Percentiles rank a stretch among this genome's conserved stretches.
phyloP scores from a whole-genome alignment of 371 early-diverging fungal species.

The Mucor mucedo region DNA sequence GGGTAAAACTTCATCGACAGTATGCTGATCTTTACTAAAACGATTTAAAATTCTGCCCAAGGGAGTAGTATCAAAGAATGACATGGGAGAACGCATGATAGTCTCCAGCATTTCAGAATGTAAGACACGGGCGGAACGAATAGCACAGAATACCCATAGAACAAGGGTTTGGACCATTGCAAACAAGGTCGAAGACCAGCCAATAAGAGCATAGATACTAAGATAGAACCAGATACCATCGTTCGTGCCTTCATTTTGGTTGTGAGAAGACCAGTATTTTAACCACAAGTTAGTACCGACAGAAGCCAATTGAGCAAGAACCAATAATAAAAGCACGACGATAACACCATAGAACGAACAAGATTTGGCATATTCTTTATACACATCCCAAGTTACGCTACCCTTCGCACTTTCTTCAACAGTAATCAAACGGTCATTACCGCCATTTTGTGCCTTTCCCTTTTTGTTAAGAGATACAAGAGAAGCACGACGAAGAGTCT shows the following conservation, averaged over 20 bases:
- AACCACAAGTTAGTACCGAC: slow-evolving; percentile 74
- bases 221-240: slow-evolving; percentile 65
- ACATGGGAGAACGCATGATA: slow-evolving; percentile 78
- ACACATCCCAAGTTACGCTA: slow-evolving; percentile 74
- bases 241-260: slow-evolving; percentile 41
- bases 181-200: slow-evolving; percentile 68
- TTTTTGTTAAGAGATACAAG: slow-evolving; percentile 47
- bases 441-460: slow-evolving; percentile 23
- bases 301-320: slow-evolving; percentile 61
- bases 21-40: slow-evolving; percentile 88
- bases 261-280: slow-evolving; percentile 70
- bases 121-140: slow-evolving; percentile 69
- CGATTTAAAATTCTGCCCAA: slow-evolving; percentile 85
- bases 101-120: slow-evolving; percentile 65
- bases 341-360: slow-evolving; percentile 66
- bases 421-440: slow-evolving; percentile 59
- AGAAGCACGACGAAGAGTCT: slow-evolving; percentile 62
- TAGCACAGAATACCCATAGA: slow-evolving; percentile 84
- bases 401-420: slow-evolving; percentile 84
- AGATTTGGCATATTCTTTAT: slow-evolving; percentile 77
- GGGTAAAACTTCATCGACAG: slow-evolving; percentile 81
- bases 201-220: slow-evolving; percentile 81
- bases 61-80: slow-evolving; percentile 88
- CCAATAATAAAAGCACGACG: slow-evolving; percentile 58
- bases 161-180: slow-evolving; percentile 75